Evolutionary conservation across 2,329 filamentous ascomycete genomes (phyloP).

Genomic region (Phyllosticta ampelicida): DNA sequence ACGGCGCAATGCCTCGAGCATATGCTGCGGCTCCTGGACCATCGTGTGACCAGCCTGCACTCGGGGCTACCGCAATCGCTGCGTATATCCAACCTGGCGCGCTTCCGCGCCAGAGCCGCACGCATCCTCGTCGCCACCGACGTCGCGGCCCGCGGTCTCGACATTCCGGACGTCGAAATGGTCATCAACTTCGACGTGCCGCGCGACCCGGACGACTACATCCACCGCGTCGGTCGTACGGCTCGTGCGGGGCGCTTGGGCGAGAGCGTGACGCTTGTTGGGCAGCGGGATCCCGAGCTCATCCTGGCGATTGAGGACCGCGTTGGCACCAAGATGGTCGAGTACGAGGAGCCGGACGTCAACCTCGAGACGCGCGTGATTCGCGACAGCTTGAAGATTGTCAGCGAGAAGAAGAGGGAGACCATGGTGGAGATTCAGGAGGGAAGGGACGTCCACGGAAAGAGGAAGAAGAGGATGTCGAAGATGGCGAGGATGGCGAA

Average conservation of each 20-base stretch:
- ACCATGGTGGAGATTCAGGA: slow-evolving; percentile 86
- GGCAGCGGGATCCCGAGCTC: slow-evolving; percentile 83
- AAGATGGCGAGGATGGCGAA: slow-evolving; percentile 9
- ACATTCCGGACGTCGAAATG: slow-evolving; percentile 83
- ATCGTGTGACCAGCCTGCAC: slow-evolving; percentile 86
- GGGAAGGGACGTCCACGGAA: slow-evolving; percentile 82
- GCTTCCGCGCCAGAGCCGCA: slow-evolving; percentile 82
- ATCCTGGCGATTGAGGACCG: slow-evolving; percentile 82
- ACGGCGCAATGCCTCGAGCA: slow-evolving; percentile 87
- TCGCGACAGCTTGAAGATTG: slow-evolving; percentile 73
- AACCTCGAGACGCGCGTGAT: slow-evolving; percentile 87
- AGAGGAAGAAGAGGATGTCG: slow-evolving; percentile 42
- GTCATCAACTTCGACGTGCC: slow-evolving; percentile 96
- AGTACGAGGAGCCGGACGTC: slow-evolving; percentile 81
- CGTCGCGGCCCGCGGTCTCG: slow-evolving; percentile 84
- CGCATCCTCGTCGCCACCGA: slow-evolving; percentile 90
- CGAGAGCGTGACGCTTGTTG: slow-evolving; percentile 76
- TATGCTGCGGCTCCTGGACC: slow-evolving; percentile 70
- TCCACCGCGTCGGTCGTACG: slow-evolving; percentile 90
- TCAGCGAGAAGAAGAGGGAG: slow-evolving; percentile 92
- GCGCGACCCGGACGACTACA: slow-evolving; percentile 93
- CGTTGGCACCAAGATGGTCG: slow-evolving; percentile 68
- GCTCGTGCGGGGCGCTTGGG: slow-evolving; percentile 81
- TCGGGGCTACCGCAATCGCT: slow-evolving; percentile 77
- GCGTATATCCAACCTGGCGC: slow-evolving; percentile 74